phyloP scores from a whole-genome alignment of 495 filamentous ascomycete genomes.

The Penicillium roqueforti region DNA sequence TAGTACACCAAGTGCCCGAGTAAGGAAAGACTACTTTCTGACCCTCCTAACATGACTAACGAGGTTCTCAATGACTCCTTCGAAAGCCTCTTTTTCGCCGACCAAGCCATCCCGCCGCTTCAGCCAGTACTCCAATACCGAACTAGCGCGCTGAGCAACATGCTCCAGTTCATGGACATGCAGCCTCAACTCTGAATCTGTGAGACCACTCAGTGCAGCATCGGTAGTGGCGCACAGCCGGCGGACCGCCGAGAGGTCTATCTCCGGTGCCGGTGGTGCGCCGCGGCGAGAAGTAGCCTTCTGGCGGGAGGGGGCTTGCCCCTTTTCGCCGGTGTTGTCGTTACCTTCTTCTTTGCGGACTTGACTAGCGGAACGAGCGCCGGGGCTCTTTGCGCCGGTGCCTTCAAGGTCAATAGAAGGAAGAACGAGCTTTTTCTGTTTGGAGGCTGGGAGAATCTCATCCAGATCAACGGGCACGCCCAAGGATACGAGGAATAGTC shows the following conservation, averaged over 20 bases:
- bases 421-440: slow-evolving; percentile 95
- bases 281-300: slow-evolving; percentile 43
- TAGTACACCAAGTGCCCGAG: slow-evolving; percentile 3
- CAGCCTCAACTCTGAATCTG: slow-evolving; percentile 63
- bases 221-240: slow-evolving; percentile 80
- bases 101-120: slow-evolving; percentile 77
- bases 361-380: slow-evolving; percentile 38
- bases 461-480: slow-evolving; percentile 96
- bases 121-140: slow-evolving; percentile 86
- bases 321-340: slow-evolving; percentile 36
- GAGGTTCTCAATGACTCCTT: slow-evolving; percentile 95
- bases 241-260: slow-evolving; percentile 74
- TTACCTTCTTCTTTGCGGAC: slow-evolving; percentile 47
- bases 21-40: slow-evolving; percentile 52
- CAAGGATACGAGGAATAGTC: slow-evolving; percentile 91
- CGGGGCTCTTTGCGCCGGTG: slow-evolving; percentile 26
- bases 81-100: slow-evolving; percentile 91
- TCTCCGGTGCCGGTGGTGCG: slow-evolving; percentile 61
- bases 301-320: slow-evolving; percentile 40
- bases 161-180: slow-evolving; percentile 71
- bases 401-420: slow-evolving; percentile 68
- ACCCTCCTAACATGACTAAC: slow-evolving; percentile 91
- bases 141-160: slow-evolving; percentile 61
- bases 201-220: slow-evolving; percentile 71
- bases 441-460: slow-evolving; percentile 92